phyloP scores from a whole-genome alignment of 345 rosid species.

The Durio zibethinus region DNA sequence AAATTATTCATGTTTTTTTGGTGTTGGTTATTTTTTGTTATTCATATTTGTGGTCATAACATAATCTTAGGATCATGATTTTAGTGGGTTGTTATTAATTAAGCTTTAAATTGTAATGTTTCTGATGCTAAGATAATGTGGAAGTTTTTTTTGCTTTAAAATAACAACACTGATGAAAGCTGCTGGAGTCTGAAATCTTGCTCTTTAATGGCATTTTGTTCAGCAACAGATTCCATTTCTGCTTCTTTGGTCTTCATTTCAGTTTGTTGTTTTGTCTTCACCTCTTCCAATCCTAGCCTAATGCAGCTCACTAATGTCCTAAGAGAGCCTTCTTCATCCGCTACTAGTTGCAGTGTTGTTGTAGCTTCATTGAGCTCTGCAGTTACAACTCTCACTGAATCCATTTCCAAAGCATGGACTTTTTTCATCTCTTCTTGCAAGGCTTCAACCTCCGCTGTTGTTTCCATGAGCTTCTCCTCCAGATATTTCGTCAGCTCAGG shows the following conservation, averaged over 20 bases:
- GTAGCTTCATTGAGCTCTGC: constrained; percentile 71
- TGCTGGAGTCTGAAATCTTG: constrained; percentile 22
- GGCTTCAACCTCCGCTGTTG: constrained; percentile 58
- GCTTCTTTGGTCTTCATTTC: constrained; percentile 33
- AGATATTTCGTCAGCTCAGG: constrained; percentile 47
- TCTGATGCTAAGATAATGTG: too few species aligned
- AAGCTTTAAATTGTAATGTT: too few species aligned
- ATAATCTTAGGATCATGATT: too few species aligned
- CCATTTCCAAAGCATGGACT: constrained; percentile 60
- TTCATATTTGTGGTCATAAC: too few species aligned
- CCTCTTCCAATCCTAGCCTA: constrained; percentile 51
- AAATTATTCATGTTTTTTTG: too few species aligned
- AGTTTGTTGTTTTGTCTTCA: constrained; percentile 35
- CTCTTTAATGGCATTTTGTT: constrained; percentile 15
- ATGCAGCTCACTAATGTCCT: constrained; percentile 42
- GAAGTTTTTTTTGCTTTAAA: too few species aligned
- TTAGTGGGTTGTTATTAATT: too few species aligned
- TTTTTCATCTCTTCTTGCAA: constrained; percentile 61
- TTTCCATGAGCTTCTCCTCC: constrained; percentile 47
- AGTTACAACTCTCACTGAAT: constrained; percentile 44
- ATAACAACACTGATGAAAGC: constrained; percentile 28
- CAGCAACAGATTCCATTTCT: constrained; percentile 25
- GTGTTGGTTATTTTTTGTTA: too few species aligned
- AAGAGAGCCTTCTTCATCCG: constrained; percentile 61
- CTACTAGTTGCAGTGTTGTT: constrained; percentile 48